phyloP scores from a whole-genome alignment of 2,329 filamentous ascomycete genomes.

The Cyphellophora europaea region DNA sequence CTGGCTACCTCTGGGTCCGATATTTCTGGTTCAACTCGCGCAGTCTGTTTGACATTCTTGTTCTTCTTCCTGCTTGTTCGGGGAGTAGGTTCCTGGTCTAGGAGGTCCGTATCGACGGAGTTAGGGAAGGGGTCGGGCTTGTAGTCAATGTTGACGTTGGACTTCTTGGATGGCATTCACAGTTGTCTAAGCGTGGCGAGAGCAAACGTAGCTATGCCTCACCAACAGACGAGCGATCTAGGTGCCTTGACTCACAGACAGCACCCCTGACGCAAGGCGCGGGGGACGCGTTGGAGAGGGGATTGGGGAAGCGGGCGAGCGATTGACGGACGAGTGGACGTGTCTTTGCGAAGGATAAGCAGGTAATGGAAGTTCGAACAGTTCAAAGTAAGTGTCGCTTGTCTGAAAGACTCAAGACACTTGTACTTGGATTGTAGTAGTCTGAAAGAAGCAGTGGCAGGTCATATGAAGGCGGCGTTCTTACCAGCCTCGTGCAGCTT shows the following conservation, averaged over 20 bases:
- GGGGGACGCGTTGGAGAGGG: not conserved
- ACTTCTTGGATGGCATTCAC: constrained; percentile 1
- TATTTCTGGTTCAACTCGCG: constrained; percentile 2
- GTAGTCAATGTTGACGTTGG: not conserved
- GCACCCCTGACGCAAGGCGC: too few relatives aligned
- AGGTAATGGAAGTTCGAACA: too few relatives aligned
- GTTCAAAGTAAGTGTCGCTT: too few relatives aligned
- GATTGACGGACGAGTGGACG: too few relatives aligned
- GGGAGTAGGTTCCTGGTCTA: not conserved
- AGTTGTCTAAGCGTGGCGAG: not conserved
- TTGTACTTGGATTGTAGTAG: too few relatives aligned
- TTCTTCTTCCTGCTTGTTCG: constrained; percentile 4
- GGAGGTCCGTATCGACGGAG: not conserved
- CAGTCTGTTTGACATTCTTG: constrained; percentile 3
- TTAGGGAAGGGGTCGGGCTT: constrained; percentile 1
- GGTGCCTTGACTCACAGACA: too few relatives aligned
- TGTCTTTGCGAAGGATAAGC: too few relatives aligned
- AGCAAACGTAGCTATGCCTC: not conserved
- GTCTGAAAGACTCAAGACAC: too few relatives aligned
- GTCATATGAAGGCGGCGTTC: too few relatives aligned
- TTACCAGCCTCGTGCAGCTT: too few relatives aligned
- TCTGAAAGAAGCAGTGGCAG: too few relatives aligned
- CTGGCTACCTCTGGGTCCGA: not conserved
- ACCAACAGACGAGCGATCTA: too few relatives aligned
- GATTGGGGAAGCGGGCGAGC: not conserved